Percentiles rank a stretch among this genome's conserved stretches.
These are phyloP conservation scores for Geotrichum bryndzae DNA, from an alignment of 1,139 yeast species.

Conservation along the genomic window DNA sequence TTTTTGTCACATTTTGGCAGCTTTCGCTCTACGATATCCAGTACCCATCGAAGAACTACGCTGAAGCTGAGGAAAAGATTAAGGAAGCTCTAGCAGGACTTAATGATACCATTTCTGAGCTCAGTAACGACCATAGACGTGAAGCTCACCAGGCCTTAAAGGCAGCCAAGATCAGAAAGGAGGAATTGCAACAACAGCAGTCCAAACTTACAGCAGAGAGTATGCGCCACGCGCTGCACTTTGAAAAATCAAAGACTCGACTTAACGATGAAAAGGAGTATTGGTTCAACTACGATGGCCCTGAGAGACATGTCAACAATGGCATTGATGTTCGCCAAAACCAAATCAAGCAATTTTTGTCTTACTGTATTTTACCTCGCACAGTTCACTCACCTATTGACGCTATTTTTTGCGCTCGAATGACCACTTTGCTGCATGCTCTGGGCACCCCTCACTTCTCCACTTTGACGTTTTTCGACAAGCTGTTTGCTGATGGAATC, in stretches of 20 bases:
- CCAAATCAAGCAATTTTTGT: constrained; percentile 43
- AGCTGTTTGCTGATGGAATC: constrained; percentile 46
- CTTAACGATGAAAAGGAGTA: constrained; percentile 32
- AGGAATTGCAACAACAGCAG: constrained; percentile 21
- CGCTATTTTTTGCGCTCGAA: constrained; percentile 65
- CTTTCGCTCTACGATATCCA: constrained; percentile 68
- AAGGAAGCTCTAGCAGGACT: constrained; percentile 20
- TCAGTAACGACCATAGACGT: constrained; percentile 18
- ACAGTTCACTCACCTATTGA: constrained; percentile 76
- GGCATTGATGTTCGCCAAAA: constrained; percentile 28
- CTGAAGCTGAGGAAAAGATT: constrained; percentile 38
- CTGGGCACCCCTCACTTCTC: constrained; percentile 43
- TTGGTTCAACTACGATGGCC: constrained; percentile 32
- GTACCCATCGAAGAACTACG: constrained; percentile 49
- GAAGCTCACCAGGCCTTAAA: constrained; percentile 16
- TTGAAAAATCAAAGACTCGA: constrained; percentile 30
- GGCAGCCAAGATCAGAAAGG: constrained; percentile 20
- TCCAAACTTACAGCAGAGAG: constrained; percentile 31
- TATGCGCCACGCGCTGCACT: constrained; percentile 35
- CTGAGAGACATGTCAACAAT: constrained; percentile 21
- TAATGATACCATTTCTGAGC: constrained; percentile 16
- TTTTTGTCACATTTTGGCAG: constrained; percentile 69
- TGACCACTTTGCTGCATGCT: constrained; percentile 48
- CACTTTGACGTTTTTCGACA: constrained; percentile 42
- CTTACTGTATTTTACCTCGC: constrained; percentile 69